Conservation (phyloP, 1,284 basidiomycete species). For the Afroboletus lepidellus region DNA sequence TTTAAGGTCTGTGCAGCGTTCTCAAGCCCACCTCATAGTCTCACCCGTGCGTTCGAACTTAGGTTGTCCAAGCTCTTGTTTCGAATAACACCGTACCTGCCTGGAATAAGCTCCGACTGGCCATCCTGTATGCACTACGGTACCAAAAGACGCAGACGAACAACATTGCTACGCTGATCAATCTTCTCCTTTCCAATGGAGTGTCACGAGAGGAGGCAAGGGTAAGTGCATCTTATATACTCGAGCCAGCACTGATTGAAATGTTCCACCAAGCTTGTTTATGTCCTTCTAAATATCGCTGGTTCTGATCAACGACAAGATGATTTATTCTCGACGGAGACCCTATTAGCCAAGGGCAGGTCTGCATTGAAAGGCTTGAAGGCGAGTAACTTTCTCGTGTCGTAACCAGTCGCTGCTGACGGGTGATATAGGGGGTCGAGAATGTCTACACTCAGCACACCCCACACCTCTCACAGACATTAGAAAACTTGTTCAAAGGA, state of each 20-base stretch:
- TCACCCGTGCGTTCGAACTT: slow-evolving; percentile 11
- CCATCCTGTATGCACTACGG: slow-evolving; percentile 92
- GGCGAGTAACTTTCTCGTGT: slow-evolving; percentile 39
- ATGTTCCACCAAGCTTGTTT: slow-evolving; percentile 68
- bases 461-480: slow-evolving; percentile 89
- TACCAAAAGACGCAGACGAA: slow-evolving; percentile 91
- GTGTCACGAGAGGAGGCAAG: slow-evolving; percentile 82
- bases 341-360: slow-evolving; percentile 91
- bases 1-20: slow-evolving; percentile 57
- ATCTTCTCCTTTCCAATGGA: slow-evolving; percentile 78
- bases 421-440: slow-evolving; percentile 78
- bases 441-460: slow-evolving; percentile 99
- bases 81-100: slow-evolving; percentile 65
- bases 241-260: slow-evolving; percentile 1
- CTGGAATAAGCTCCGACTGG: slow-evolving; percentile 86
- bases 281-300: slow-evolving; percentile 90
- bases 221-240: slow-evolving; percentile 44
- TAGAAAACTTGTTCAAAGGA: slow-evolving; percentile 89
- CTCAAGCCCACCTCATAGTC: neutral
- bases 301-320: slow-evolving; percentile 97
- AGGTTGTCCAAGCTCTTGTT: slow-evolving; percentile 81
- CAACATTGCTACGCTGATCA: slow-evolving; percentile 84
- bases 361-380: slow-evolving; percentile 95
- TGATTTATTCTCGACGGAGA: slow-evolving; percentile 96
- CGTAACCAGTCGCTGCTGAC: neutral